Base-by-base conservation (phyloP, 768 basidiomycete genomes). In the Rubroboletus satanas region DNA sequence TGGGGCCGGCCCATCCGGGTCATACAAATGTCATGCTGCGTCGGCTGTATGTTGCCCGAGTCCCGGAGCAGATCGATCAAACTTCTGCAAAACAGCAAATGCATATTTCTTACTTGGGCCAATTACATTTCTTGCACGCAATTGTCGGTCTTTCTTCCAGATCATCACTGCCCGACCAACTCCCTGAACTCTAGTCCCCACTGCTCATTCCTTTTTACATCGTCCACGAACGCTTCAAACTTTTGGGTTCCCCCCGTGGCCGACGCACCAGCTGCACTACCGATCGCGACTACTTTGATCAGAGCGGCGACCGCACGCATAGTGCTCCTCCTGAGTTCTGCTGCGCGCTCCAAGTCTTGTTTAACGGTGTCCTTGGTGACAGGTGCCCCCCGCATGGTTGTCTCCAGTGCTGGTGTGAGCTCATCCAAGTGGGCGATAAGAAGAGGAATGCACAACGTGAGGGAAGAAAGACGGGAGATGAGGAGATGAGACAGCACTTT, bases 401-500 rank as follows among this genome's bases (percentile, higher is more conserved):
- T 84, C 69, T 92, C 89, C 57, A 98, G 78, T 50, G 85, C 83
- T 6, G 89, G 87, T 28, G 91, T 90, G 23, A 87, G 84, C 56
- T 89, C 90, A 60, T 94, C 92, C 54, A 98, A 77, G 26, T 89
- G 82, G 59, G 88, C 88, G n/a, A 70, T 52, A 7, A 70, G 61
- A 28, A 68, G 68, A 1, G 67, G 65, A 7, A 52, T 58, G 38
- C 63, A 69, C 18, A 66, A 41, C 1, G 88, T 79, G 26, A 98
- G 84, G 32, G 89, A 85, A 8, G 93, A 84, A 15, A 98, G 83
- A 10, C 94, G 86, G 78, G 93, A 91, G 37, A 98, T 80, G 77
- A 96, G 89, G 83, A 99, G 91, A 71, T 96, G 92, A 49, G 87
- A 93, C 55, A 98, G 83, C 44, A 98, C 93, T 72, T 98, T 98